Conservation (phyloP, 495 filamentous ascomycete genomes). For the Xylaria grammica region DNA sequence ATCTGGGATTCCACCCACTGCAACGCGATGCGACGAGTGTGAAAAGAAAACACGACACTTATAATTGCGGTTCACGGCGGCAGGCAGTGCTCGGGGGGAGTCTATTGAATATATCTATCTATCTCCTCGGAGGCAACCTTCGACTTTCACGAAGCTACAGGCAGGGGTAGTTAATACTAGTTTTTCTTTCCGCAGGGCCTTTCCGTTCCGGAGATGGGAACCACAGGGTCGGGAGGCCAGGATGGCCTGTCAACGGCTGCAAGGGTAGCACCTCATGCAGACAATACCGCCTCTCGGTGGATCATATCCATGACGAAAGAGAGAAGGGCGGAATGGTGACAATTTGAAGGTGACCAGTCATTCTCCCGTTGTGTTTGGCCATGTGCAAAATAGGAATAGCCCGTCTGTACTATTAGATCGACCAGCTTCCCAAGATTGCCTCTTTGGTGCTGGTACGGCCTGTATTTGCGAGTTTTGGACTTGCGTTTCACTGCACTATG, state of each 20-base stretch:
- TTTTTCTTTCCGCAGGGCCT: neutral
- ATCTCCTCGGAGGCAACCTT: neutral
- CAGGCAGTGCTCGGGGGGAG: too few relatives aligned
- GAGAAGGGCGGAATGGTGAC: neutral
- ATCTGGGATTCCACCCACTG: too few relatives aligned
- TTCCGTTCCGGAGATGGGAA: slow-evolving; percentile 19
- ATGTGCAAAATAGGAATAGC: slow-evolving; percentile 11
- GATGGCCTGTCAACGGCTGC: slow-evolving; percentile 23
- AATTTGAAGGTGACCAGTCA: neutral
- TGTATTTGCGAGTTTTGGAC: neutral
- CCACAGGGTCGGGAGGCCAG: slow-evolving; percentile 23
- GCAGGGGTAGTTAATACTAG: slow-evolving; percentile 18
- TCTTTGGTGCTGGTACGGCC: slow-evolving; percentile 2
- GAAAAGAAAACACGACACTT: too few relatives aligned
- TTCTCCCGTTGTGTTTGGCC: neutral
- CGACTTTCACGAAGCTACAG: neutral
- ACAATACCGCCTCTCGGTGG: slow-evolving; percentile 21
- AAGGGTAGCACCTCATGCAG: slow-evolving; percentile 23
- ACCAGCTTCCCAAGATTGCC: slow-evolving; percentile 1
- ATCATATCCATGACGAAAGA: slow-evolving; percentile 14
- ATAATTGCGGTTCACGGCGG: too few relatives aligned
- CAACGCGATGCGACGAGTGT: too few relatives aligned
- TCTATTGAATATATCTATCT: slow-evolving; percentile 3
- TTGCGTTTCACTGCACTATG: neutral
- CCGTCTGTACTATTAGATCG: slow-evolving; percentile 4